Conservation (phyloP, 1,284 basidiomycete genomes). For the Thecaphora thlaspeos region DNA sequence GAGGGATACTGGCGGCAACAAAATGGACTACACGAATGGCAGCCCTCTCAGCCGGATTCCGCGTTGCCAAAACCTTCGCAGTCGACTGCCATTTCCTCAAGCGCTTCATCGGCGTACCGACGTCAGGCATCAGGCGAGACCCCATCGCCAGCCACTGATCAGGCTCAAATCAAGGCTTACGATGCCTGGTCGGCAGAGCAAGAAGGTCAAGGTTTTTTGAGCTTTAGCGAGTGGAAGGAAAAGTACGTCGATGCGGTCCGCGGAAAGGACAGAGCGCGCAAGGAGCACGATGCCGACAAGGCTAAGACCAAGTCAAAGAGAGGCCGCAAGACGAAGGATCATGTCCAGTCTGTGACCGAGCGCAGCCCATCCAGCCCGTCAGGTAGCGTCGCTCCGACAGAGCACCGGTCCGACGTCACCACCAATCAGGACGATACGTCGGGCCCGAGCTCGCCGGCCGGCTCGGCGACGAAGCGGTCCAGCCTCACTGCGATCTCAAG, state of each 20-base stretch:
- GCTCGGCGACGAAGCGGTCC: too few relatives aligned
- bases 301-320: background rate
- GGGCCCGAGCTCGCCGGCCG: too few relatives aligned
- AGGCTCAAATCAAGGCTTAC: constrained; percentile 12
- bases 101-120: too few relatives aligned
- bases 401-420: too few relatives aligned
- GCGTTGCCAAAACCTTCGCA: background rate
- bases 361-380: too few relatives aligned
- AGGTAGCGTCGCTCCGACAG: too few relatives aligned
- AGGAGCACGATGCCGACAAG: background rate
- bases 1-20: constrained; percentile 37
- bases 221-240: constrained; percentile 36
- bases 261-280: background rate
- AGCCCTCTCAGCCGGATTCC: constrained; percentile 6
- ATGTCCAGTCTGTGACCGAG: too few relatives aligned
- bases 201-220: constrained; percentile 23
- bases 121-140: too few relatives aligned
- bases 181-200: constrained; percentile 36
- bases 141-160: background rate
- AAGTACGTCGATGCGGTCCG: background rate
- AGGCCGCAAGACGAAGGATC: background rate
- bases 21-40: constrained; percentile 28
- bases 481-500: too few relatives aligned
- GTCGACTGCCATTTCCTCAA: too few relatives aligned
- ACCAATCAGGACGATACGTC: too few relatives aligned